A percentile compares a stretch with the other conserved stretches of the same genome.
Conservation (phyloP, 2,329 filamentous ascomycete species). For the Botrytis squamosa region DNA sequence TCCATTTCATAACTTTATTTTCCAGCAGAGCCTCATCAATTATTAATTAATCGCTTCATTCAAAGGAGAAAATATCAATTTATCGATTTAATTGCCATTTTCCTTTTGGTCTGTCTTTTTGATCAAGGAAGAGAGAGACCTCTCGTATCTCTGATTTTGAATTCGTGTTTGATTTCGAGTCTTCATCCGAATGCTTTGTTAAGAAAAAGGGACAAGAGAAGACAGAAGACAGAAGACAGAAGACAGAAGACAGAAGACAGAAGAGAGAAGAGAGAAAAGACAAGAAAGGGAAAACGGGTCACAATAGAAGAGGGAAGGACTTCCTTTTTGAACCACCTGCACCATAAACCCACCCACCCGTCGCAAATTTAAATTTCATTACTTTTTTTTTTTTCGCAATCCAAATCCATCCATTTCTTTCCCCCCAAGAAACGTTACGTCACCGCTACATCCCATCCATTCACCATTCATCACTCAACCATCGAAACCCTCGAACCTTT, state of each 20-base stretch:
- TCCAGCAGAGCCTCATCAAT: neutral
- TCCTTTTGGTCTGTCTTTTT: neutral
- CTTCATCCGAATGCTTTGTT: neutral
- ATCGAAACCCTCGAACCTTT: neutral
- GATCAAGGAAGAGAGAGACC: neutral
- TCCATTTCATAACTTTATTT: neutral
- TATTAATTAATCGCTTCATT: neutral
- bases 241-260: too few species aligned
- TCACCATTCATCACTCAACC: neutral
- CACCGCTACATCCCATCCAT: neutral
- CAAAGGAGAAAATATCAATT: neutral
- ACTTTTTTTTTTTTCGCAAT: neutral
- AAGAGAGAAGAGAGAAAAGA: too few species aligned
- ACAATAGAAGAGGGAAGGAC: neutral
- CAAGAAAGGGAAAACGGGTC: neutral
- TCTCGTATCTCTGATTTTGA: neutral
- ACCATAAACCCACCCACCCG: neutral
- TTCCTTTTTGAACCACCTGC: neutral
- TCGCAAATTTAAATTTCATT: neutral
- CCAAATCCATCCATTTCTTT: neutral
- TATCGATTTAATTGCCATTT: neutral
- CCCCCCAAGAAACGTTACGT: neutral
- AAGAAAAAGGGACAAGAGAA: neutral
- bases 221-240: too few species aligned
- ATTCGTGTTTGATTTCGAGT: neutral